Evolutionary conservation across 225 moss, liverwort and hornwort species (phyloP), one percentile per base, ranked within the genome.

Genomic region (Straminergon stramineum): DNA sequence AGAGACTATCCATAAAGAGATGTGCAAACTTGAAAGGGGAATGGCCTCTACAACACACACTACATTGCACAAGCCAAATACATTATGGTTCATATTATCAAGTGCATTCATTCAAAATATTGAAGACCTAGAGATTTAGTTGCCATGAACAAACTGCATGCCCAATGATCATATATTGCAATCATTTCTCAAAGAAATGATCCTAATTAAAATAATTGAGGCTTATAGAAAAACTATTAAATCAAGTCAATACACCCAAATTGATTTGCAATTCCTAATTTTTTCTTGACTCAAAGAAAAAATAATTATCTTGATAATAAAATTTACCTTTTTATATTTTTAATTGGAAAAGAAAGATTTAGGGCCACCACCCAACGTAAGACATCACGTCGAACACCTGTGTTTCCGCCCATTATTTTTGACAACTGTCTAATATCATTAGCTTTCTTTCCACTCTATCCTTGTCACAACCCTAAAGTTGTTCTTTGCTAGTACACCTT

Each of bases 321-420:
- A 80, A 39, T 24, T 27, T 73, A 98, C 98, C 98, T 91, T 91
- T 94, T 97, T 39, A 98, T 96, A 24, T 96, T 97, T 84, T 95
- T 97, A 41, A 98, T 96, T 34, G 98, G 96, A 53, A 96, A 97
- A 27, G 98, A 98, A 45, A 98, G 96, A 87, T 92, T 97, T 27
- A 98, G 90, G 45, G 96, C 95, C 76, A 97, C 97, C 67, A 98
- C 92, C 98, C 98, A 98, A 4, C 96, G 92, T 41, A 98, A 87
- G 26, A 98, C 98, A 76, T 98, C 98, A 58, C 97, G 95, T 23
- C 95, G 94, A 61, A 98, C 88, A 78, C 97, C 95, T 45, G 93
- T 87, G 60, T 93, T 98, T 84, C 95, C 93, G 37, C 91, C 95
- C 95, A 95, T 94, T 88, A n/a, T 74, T 90, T 21, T 7, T 27